Base-by-base conservation (phyloP, 1,284 basidiomycete species). In the Malassezia japonica region DNA sequence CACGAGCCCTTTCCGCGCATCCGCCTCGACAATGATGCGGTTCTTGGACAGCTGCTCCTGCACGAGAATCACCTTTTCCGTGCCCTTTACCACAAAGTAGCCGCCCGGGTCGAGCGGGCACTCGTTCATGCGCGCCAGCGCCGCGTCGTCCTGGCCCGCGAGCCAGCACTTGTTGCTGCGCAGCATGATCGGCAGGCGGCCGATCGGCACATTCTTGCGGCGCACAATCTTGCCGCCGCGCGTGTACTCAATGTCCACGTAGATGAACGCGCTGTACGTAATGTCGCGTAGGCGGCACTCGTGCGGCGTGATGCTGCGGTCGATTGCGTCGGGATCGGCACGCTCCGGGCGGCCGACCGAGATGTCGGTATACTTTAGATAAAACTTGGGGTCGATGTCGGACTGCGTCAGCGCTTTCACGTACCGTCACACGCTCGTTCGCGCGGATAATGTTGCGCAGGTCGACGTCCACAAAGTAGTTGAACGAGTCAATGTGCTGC, bases 31-130 rank as follows among this genome's bases (percentile, higher is more conserved):
- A 59, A 99, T 94, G 72, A 99, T 98, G 52, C 94, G 82, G 76
- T 99, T 99, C 78, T 98, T 99, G 79, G 87, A 91, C 66, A 99
- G 77, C 76, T 98, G 94, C 74, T 99, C 95, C 74, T 99, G 94
- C 1, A 98, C 92, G 52, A 99, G 79, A 61, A 99, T 98, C 66
- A 99, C 94, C 77, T 99, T 99, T 76, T 99, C 94, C 16, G 95
- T 98, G 12, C 94, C 94, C 74, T 94, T 96, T 46, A 98, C 92
- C 51, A 99, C 86, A 75, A 99, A 99, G 75, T 98, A 98, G 6
- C 94, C 94, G 18, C 94, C 94, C 2, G 94, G 94, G 76, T 99
- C 95, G 53, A 98, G 78, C 0, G 94, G 94, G 72, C 94, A 99
- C 75, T 99, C 94, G 27, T 82, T 84, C 87, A 96, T 91, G 57